Evolutionary conservation across 2,329 filamentous ascomycete species (phyloP).

Genomic region (Fulvia fulva): DNA sequence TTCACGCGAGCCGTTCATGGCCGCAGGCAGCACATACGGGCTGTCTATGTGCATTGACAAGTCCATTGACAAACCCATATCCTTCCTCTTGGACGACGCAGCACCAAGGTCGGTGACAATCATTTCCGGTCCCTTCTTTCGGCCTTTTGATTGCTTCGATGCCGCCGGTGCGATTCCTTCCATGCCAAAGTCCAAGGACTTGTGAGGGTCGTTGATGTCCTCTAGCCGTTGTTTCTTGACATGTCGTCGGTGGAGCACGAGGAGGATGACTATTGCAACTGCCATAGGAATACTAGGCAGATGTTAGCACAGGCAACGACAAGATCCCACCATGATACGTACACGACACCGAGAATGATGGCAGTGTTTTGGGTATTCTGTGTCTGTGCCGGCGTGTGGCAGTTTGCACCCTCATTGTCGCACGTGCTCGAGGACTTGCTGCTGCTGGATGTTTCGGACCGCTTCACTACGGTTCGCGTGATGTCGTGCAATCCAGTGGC

Average conservation of each 20-base stretch:
- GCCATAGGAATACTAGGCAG: constrained; percentile 67
- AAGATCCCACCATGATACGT: constrained; percentile 16
- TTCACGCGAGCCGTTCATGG: constrained; percentile 72
- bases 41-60: constrained; percentile 68
- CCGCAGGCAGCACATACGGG: constrained; percentile 90
- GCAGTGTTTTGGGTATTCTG: constrained; percentile 28
- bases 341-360: constrained; percentile 35
- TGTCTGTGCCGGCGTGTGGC: constrained; percentile 27
- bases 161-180: constrained; percentile 41
- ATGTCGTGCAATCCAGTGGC: constrained; percentile 19
- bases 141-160: constrained; percentile 36
- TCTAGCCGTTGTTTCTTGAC: constrained; percentile 67
- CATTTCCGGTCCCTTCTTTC: constrained; percentile 50
- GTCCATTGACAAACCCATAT: constrained; percentile 49
- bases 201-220: constrained; percentile 81
- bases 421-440: constrained; percentile 22
- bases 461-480: constrained; percentile 23
- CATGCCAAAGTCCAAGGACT: constrained; percentile 87
- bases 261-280: constrained; percentile 61
- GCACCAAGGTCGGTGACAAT: constrained; percentile 49
- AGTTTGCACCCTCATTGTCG: constrained; percentile 23
- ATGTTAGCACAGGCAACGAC: constrained; percentile 21
- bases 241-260: constrained; percentile 77
- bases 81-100: constrained; percentile 25
- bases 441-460: constrained; percentile 14